A percentile compares a stretch with the other conserved stretches of the same genome.
phyloP scores from a whole-genome alignment of 441 rosid genomes.

The Brassica balearica region DNA sequence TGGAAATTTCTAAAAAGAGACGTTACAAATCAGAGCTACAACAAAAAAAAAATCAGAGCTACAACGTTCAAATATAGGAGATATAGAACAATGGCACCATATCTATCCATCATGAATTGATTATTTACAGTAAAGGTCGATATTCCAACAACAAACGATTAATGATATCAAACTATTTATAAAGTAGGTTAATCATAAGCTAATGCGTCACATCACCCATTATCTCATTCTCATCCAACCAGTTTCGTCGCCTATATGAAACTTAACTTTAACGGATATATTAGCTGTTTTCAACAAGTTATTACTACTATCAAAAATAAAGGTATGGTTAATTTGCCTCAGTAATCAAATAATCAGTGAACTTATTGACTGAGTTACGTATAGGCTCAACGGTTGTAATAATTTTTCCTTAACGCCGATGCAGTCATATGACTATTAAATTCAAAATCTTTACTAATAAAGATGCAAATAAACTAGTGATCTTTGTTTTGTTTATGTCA shows the following conservation, averaged over 20 bases:
- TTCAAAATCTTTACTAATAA: not conserved
- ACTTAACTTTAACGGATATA: conserved; percentile 24
- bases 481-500: not conserved
- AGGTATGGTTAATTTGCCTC: not conserved
- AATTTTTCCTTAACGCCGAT: not conserved
- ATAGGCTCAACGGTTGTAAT: not conserved
- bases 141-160: not conserved
- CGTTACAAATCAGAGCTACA: conserved; percentile 32
- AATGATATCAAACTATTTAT: not conserved
- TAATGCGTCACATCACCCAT: conserved; percentile 17
- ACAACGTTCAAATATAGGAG: too few relatives aligned
- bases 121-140: not conserved
- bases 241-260: not conserved
- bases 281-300: not conserved
- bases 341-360: not conserved
- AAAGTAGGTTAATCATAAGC: not conserved
- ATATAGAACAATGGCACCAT: too few relatives aligned
- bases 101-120: not conserved
- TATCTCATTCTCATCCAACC: not conserved
- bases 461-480: not conserved
- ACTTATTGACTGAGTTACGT: conserved; percentile 7
- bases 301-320: not conserved
- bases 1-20: conserved; percentile 19
- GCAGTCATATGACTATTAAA: not conserved
- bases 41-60: not conserved